Conservation (phyloP, 345 rosid species). For the Geranium brycei region DNA sequence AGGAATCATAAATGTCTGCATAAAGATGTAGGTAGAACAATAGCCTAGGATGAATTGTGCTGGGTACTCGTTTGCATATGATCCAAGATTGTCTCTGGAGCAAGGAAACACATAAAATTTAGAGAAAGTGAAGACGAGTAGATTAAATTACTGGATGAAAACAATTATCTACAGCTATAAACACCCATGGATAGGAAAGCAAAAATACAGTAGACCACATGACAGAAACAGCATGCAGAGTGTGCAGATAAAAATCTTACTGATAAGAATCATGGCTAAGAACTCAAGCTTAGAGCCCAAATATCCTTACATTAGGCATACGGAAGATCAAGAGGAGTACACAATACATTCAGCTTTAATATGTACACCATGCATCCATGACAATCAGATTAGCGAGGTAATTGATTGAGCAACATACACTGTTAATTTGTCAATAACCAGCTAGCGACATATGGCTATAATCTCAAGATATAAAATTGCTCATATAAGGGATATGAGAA, state of each 20-base stretch:
- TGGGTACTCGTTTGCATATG: conserved; percentile 66
- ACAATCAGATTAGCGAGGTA: too few species aligned
- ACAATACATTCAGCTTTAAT: too few species aligned
- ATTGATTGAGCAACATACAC: too few species aligned
- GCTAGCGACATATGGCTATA: too few species aligned
- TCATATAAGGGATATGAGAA: too few species aligned
- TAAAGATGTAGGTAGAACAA: conserved; percentile 90
- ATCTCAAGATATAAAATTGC: too few species aligned
- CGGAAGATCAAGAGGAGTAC: too few species aligned
- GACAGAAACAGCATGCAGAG: background rate
- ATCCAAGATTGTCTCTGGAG: conserved; percentile 72
- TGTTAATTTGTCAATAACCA: too few species aligned
- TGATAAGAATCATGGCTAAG: too few species aligned
- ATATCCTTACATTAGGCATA: too few species aligned
- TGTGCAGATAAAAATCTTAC: background rate
- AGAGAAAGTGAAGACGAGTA: background rate
- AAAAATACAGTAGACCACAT: background rate
- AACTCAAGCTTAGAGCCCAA: too few species aligned
- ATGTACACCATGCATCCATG: too few species aligned
- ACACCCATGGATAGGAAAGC: background rate
- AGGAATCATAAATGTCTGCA: conserved; percentile 99
- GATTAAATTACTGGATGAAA: background rate
- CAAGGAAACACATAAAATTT: background rate
- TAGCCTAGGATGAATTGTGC: conserved; percentile 79
- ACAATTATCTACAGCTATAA: background rate